Base-by-base conservation (phyloP, 1,284 basidiomycete species). In the Sporisorium exsertum region DNA sequence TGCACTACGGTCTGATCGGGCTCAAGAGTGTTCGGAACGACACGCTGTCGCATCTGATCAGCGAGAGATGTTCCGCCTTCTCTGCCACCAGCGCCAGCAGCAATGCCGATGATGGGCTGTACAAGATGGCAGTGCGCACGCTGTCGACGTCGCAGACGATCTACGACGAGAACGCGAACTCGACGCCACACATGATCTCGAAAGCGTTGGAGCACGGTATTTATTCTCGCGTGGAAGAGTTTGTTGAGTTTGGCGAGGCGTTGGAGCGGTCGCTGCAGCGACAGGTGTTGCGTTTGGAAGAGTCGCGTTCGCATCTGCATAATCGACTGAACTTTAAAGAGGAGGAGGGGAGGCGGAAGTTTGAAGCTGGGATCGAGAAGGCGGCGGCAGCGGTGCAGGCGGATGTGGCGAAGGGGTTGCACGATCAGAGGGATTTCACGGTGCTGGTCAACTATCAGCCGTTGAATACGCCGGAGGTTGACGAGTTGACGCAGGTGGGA, bases 161-260 rank as follows among this genome's bases (percentile, higher is more conserved):
- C 32, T 81, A 79, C 59, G 59, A 69, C n/a, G 78, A 80, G 53
- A 74, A 72, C 37, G 16, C 22, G 40, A 57, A 22, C 7, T 77
- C 79, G 54, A 72, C 66, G 24, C 76, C 73, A 0, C 69, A 76
- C 16, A 78, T 81, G 75, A 63, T 80, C 6, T 40, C 60, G 13
- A 81, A 77, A 47, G 72, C 77, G 15, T 51, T 80, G n/a, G 70
- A 78, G 46, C 64, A 73, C 60, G 80, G 77, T 15, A 81, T 72
- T 45, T 81, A 72, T 51, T 81, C 80, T 3, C 52, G 78, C 3
- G 65, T 79, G 3, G 71, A 79, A 29, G 80, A 81, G 47, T 78
- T 81, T 50, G 64, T 81, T 46, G 76, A 80, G 3, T 81, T 81
- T 51, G 70, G 64, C 18, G 59, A 80, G 56, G 58, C 65, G 49